Percentiles rank a stretch among this genome's conserved stretches.
phyloP scores from a whole-genome alignment of 768 basidiomycete species.

The Lentinula sp. region DNA sequence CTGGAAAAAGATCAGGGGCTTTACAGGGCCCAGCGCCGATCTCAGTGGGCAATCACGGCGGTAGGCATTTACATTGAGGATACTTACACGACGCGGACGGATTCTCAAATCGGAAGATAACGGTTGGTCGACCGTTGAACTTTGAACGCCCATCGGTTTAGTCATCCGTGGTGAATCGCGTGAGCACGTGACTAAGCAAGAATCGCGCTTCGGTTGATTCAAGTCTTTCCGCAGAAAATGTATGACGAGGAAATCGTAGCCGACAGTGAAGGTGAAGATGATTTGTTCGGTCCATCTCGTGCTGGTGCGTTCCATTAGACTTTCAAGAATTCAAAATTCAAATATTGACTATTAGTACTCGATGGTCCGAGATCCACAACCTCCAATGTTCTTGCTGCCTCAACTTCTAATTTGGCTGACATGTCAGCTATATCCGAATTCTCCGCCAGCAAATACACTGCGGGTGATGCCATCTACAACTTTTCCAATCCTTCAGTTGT shows the following conservation, averaged over 20 bases:
- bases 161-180: not conserved
- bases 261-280: slow-evolving; percentile 39
- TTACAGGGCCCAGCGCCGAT: not conserved
- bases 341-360: not conserved
- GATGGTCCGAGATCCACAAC: not conserved
- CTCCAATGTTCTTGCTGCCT: not conserved
- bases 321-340: not conserved
- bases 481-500: not conserved
- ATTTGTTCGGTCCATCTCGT: slow-evolving; percentile 2
- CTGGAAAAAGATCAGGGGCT: not conserved
- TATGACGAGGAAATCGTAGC: slow-evolving; percentile 37
- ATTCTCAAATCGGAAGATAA: too few relatives aligned
- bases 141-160: not conserved
- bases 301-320: not conserved
- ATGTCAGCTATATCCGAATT: slow-evolving; percentile 1
- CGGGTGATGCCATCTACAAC: not conserved
- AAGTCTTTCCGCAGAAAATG: not conserved
- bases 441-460: not conserved
- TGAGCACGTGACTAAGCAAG: not conserved
- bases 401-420: slow-evolving; percentile 8
- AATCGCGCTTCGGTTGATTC: not conserved
- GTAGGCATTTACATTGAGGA: not conserved
- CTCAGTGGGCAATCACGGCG: not conserved
- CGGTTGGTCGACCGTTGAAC: too few relatives aligned
- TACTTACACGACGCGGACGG: not conserved